These are phyloP conservation scores for Cercospora beticola DNA, from an alignment of 2,329 filamentous ascomycete species.

Conservation along the genomic window DNA sequence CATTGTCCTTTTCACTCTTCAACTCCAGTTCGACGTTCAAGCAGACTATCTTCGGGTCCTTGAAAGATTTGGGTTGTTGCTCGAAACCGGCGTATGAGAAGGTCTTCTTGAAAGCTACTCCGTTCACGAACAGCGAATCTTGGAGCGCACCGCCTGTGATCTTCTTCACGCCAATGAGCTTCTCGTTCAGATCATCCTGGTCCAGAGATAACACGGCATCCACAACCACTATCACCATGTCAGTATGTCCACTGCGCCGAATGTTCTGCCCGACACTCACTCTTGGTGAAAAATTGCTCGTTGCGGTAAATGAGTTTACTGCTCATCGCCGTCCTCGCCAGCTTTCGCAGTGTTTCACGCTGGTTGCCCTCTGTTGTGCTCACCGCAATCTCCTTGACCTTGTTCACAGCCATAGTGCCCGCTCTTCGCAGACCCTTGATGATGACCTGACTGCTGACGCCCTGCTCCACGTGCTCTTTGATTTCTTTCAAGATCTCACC, in stretches of 20 bases:
- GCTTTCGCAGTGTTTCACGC: conserved; percentile 81
- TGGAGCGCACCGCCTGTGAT: conserved; percentile 94
- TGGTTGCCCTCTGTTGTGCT: conserved; percentile 78
- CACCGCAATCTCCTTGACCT: conserved; percentile 96
- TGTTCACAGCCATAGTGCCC: conserved; percentile 89
- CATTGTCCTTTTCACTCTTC: conserved; percentile 99
- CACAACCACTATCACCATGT: conserved; percentile 73
- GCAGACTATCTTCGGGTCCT: conserved; percentile 92
- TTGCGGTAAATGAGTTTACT: conserved; percentile 99
- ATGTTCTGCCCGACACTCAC: conserved; percentile 52
- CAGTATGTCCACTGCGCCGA: conserved; percentile 31
- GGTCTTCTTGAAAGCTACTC: conserved; percentile 99
- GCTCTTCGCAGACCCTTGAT: conserved; percentile 93
- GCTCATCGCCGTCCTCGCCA: conserved; percentile 96
- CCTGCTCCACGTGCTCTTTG: conserved; percentile 93
- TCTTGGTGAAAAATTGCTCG: conserved; percentile 95
- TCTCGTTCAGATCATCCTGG: conserved; percentile 96
- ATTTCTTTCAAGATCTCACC: conserved; percentile 97
- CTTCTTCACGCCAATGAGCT: conserved; percentile 97
- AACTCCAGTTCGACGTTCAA: conserved; percentile 97
- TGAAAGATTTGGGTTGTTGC: conserved; percentile 96
- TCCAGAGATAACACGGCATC: conserved; percentile 93
- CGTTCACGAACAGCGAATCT: conserved; percentile 94
- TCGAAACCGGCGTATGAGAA: conserved; percentile 99
- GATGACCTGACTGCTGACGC: conserved; percentile 95